Evolutionary conservation across 495 filamentous ascomycete genomes (phyloP).

Genomic region (Aspergillus sclerotioniger): DNA sequence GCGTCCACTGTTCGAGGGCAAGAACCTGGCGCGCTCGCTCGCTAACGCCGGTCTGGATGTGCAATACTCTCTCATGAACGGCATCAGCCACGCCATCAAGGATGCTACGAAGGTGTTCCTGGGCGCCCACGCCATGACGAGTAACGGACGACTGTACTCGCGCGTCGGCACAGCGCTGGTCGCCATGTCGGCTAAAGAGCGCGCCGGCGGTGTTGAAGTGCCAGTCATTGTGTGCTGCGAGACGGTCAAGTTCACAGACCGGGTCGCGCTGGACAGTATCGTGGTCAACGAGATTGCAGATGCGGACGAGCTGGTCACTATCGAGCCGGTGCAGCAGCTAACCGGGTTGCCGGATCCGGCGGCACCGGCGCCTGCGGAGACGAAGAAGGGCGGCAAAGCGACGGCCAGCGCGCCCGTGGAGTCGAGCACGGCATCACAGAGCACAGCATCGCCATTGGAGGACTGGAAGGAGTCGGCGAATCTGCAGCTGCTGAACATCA

Average conservation of each 20-base stretch:
- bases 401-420: conserved; percentile 25
- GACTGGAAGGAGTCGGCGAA: conserved; percentile 62
- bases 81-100: conserved; percentile 67
- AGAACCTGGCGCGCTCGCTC: conserved; percentile 67
- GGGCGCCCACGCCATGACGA: conserved; percentile 87
- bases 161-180: conserved; percentile 84
- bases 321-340: conserved; percentile 32
- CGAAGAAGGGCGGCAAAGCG: conserved; percentile 39
- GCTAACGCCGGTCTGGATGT: conserved; percentile 67
- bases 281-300: conserved; percentile 87
- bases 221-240: conserved; percentile 92
- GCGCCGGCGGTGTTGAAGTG: conserved; percentile 54
- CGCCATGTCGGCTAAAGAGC: conserved; percentile 78
- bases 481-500: conserved; percentile 73
- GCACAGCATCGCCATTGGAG: conserved; percentile 38
- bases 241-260: conserved; percentile 92
- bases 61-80: conserved; percentile 76
- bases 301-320: conserved; percentile 58
- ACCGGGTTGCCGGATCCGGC: conserved; percentile 37
- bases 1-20: conserved; percentile 76
- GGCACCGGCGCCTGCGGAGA: conserved; percentile 25
- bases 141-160: conserved; percentile 83
- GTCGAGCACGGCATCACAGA: conserved; percentile 18
- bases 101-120: conserved; percentile 78
- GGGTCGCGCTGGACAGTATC: conserved; percentile 85